phyloP scores from a whole-genome alignment of 768 basidiomycete genomes.

The Asterophora parasitica region DNA sequence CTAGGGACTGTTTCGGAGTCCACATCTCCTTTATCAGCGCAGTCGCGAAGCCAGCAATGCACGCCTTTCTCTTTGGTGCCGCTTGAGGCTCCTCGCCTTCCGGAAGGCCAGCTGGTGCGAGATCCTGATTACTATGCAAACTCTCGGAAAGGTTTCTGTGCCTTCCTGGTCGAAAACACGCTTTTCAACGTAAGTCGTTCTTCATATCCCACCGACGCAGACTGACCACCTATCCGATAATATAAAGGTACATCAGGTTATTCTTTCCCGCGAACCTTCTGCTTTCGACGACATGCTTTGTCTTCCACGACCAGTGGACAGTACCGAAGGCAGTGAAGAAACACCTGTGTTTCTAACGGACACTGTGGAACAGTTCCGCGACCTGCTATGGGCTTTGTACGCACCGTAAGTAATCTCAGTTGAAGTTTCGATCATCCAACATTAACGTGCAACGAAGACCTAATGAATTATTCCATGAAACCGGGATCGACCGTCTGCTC shows the following conservation, averaged over 20 bases:
- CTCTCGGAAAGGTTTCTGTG: conserved; percentile 45
- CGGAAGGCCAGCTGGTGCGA: conserved; percentile 16
- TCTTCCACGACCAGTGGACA: conserved; percentile 25
- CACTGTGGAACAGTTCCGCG: conserved; percentile 40
- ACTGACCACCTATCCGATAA: background rate
- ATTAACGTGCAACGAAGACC: conserved; percentile 23
- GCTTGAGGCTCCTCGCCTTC: conserved; percentile 1
- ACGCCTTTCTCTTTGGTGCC: conserved; percentile 8
- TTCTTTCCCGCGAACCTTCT: conserved; percentile 37
- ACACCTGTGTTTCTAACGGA: conserved; percentile 37
- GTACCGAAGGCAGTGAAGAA: conserved; percentile 25
- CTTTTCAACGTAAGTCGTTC: conserved; percentile 53
- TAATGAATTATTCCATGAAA: conserved; percentile 31
- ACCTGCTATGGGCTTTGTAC: conserved; percentile 46
- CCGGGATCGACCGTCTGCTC: conserved; percentile 36
- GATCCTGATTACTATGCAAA: conserved; percentile 32
- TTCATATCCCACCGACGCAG: background rate
- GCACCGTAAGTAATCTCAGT: conserved; percentile 30
- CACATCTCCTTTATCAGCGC: conserved; percentile 8
- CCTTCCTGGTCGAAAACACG: conserved; percentile 56
- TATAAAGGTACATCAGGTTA: conserved; percentile 43
- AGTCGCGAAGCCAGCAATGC: conserved; percentile 14
- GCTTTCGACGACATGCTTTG: conserved; percentile 39
- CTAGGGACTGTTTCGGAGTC: conserved; percentile 15
- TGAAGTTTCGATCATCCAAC: background rate